These are phyloP conservation scores for Colletotrichum kahawae DNA, from an alignment of 2,329 filamentous ascomycete genomes.

Conservation along the genomic window DNA sequence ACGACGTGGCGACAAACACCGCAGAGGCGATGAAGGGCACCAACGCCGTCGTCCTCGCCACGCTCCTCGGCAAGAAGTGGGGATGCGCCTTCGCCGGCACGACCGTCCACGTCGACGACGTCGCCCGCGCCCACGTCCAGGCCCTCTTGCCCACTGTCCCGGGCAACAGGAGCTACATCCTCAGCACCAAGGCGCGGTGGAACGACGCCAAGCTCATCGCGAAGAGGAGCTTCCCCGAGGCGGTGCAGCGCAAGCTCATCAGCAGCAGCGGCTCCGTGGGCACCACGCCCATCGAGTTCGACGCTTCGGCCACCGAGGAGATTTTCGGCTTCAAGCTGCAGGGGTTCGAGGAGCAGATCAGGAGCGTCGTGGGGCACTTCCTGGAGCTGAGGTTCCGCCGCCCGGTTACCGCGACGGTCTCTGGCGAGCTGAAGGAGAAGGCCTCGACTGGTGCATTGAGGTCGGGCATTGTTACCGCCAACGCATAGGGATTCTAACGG, in stretches of 20 bases:
- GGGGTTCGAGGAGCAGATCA: constrained; percentile 38
- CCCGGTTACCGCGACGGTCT: background rate
- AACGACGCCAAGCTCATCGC: constrained; percentile 43
- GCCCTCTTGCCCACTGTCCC: constrained; percentile 36
- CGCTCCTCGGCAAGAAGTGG: constrained; percentile 34
- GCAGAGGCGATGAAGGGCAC: constrained; percentile 35
- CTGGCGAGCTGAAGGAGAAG: background rate
- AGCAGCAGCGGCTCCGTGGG: constrained; percentile 2
- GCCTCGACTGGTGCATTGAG: background rate
- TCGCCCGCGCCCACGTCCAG: constrained; percentile 40
- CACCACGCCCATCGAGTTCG: constrained; percentile 21
- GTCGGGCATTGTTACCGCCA: background rate
- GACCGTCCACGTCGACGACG: constrained; percentile 42
- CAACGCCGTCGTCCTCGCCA: constrained; percentile 37
- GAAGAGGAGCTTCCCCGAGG: constrained; percentile 28
- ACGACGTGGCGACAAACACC: constrained; percentile 34
- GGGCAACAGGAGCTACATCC: constrained; percentile 36
- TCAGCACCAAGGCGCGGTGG: constrained; percentile 31
- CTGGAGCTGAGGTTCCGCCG: constrained; percentile 29
- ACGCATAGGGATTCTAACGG: background rate
- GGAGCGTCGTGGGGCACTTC: constrained; percentile 37
- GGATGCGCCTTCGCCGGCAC: constrained; percentile 28
- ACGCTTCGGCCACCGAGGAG: constrained; percentile 33
- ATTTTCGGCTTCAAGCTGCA: constrained; percentile 36
- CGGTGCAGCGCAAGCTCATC: constrained; percentile 12